phyloP scores from a whole-genome alignment of 768 basidiomycete species.

The Gloeopeniophorella convolvens region DNA sequence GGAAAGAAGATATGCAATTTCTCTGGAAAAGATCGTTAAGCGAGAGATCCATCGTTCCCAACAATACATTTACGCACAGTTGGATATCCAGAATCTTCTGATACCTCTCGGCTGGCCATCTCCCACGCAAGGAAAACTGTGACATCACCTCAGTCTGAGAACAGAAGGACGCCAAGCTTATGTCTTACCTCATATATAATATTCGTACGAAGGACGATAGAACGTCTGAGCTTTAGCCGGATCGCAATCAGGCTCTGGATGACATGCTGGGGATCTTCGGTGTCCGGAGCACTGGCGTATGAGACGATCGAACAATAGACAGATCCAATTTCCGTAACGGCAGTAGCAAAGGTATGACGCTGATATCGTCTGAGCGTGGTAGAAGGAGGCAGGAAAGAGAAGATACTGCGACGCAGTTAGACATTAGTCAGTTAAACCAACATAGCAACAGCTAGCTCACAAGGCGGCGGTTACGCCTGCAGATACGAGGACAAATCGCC shows the following conservation, averaged over 20 bases:
- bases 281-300: constrained; percentile 50
- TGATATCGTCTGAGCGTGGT: constrained; percentile 72
- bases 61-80: constrained; percentile 37
- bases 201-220: constrained; percentile 48
- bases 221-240: constrained; percentile 63
- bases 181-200: constrained; percentile 56
- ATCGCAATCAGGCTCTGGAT: constrained; percentile 65
- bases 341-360: constrained; percentile 61
- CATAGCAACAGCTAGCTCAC: constrained; percentile 35
- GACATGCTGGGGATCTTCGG: constrained; percentile 48
- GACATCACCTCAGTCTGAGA: not conserved
- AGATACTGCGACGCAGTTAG: constrained; percentile 36
- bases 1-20: constrained; percentile 61
- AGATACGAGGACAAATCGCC: constrained; percentile 62
- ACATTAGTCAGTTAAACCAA: constrained; percentile 7
- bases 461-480: constrained; percentile 73
- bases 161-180: not conserved
- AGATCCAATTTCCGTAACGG: constrained; percentile 57
- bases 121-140: constrained; percentile 69
- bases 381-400: constrained; percentile 67
- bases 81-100: constrained; percentile 62
- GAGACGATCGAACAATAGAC: constrained; percentile 75
- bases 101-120: constrained; percentile 78
- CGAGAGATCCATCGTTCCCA: not conserved
- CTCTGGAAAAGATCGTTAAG: constrained; percentile 34